Evolutionary conservation across 2,329 filamentous ascomycete genomes (phyloP).

Genomic region (Xylaria sp.): DNA sequence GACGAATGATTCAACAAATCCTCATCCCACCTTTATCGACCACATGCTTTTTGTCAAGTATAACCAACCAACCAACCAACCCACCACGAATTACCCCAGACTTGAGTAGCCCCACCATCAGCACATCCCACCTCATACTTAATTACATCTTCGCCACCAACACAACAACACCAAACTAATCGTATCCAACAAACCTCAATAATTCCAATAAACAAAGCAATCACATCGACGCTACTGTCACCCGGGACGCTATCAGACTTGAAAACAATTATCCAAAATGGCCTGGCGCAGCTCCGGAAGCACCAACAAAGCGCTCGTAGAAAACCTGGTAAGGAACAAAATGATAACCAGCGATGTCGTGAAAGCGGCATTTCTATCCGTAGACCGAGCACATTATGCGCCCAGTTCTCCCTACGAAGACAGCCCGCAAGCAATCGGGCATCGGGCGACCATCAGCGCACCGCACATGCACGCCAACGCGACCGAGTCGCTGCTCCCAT

Average conservation of each 20-base stretch:
- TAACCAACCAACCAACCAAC: neutral
- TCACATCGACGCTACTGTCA: neutral
- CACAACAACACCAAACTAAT: neutral
- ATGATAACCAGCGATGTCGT: constrained; percentile 79
- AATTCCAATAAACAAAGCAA: neutral
- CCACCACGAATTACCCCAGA: neutral
- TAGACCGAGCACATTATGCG: constrained; percentile 88
- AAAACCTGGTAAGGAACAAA: constrained; percentile 77
- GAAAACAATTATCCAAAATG: constrained; percentile 64
- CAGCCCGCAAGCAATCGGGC: constrained; percentile 65
- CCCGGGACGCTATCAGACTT: neutral
- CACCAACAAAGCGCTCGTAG: constrained; percentile 78
- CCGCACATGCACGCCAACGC: constrained; percentile 71
- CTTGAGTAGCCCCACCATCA: constrained; percentile 26
- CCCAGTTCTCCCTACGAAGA: constrained; percentile 75
- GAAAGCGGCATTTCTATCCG: constrained; percentile 81
- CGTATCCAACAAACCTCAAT: neutral
- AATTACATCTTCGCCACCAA: neutral
- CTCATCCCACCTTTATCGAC: neutral
- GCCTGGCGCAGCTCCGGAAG: constrained; percentile 87
- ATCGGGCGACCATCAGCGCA: constrained; percentile 66
- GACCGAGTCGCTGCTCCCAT: constrained; percentile 60
- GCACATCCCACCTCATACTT: neutral
- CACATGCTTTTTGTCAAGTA: neutral
- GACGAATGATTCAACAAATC: neutral